Conservation (phyloP, 768 basidiomycete genomes). For the Lentinula raphanica region DNA sequence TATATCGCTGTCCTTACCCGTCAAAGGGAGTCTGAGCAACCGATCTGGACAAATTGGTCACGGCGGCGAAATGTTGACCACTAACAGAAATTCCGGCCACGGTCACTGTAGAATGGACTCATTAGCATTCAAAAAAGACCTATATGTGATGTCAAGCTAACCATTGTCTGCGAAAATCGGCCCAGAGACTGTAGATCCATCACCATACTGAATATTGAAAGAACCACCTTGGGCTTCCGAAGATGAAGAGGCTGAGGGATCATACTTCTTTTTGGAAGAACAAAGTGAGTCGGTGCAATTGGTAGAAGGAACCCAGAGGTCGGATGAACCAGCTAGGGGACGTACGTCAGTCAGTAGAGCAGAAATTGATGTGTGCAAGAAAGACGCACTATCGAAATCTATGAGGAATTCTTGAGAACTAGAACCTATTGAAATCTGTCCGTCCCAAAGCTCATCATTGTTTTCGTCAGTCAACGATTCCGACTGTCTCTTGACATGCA, state of each 20-base stretch:
- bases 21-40: background rate
- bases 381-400: constrained; percentile 1
- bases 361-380: background rate
- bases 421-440: background rate
- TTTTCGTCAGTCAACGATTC: constrained; percentile 30
- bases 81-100: background rate
- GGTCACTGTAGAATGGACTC: background rate
- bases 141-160: background rate
- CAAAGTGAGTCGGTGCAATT: background rate
- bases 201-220: background rate
- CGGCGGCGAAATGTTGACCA: background rate
- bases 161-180: background rate
- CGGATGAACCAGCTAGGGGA: background rate
- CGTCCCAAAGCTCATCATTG: constrained; percentile 20
- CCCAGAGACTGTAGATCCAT: background rate
- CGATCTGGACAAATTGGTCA: background rate
- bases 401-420: background rate
- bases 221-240: background rate
- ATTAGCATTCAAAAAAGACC: background rate
- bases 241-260: background rate
- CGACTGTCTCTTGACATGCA: constrained; percentile 20
- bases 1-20: background rate
- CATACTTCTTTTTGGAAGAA: background rate
- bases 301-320: constrained; percentile 9
- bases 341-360: background rate